Base-by-base conservation (phyloP, 495 filamentous ascomycete genomes). In the Trypethelium eluteriae region DNA sequence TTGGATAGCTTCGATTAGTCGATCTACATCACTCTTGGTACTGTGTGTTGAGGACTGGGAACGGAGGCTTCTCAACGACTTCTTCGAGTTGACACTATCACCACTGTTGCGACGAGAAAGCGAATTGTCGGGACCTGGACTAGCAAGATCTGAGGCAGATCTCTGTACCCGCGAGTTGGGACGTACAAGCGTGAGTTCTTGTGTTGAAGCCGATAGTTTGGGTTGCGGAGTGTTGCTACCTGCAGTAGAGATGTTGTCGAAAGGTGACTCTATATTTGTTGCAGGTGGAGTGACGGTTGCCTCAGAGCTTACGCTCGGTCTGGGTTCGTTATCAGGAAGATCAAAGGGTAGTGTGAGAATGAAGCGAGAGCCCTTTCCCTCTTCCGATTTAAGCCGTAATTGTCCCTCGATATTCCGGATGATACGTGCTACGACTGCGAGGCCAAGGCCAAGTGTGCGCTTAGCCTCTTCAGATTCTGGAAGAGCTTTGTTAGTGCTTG, bases 391-490 rank as follows among this genome's bases (percentile, higher is more conserved):
- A 5, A 98, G 79, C 34, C 90, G 84, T 25, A 98, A 75, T 67
- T 96, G 93, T 0, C 93, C 93, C 64, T 93, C 86, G 88, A 96
- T 93, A 70, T 90, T 96, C n/a, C 85, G 83, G 32, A 96, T 80
- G 57, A 90, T 91, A 34, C 92, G 82, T 49, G 93, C 89, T 2
- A 96, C 92, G 12, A 95, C 79, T 2, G 93, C 93, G 36, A 98
- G 82, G 0, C 93, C 93, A 3, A 98, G 80, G 0, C 93, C 93
- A 2, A 98, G 74, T 1, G 86, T 83, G 63, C 73, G 73, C 66
- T 76, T 82, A 35, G 66, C 70, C 53, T 72, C 67, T n/a, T 66
- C 69, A 62, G 5, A 41, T 57, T 69, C 74, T 56, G 11, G 67
- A 25, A 39, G 62, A 18, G 41, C 16, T 34, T 69, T 72, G 62